Percentiles rank a stretch among this genome's conserved stretches.
Conservation (phyloP, 2,329 filamentous ascomycete genomes). For the Claviceps pazoutovae region DNA sequence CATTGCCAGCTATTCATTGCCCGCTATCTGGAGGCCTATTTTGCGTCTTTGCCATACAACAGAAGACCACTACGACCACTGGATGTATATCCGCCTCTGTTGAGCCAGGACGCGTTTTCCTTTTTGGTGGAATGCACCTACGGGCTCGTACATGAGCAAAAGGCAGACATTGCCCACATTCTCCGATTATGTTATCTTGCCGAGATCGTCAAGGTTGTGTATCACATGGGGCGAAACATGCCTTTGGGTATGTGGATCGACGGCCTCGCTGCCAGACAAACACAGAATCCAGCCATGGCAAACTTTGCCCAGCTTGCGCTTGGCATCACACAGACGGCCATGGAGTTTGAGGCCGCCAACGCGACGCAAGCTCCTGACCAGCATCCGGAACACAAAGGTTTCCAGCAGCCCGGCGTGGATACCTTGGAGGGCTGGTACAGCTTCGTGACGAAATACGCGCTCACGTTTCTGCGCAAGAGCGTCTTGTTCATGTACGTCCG, state of each 20-base stretch:
- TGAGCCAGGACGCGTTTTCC: slow-evolving; percentile 59
- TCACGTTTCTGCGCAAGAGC: slow-evolving; percentile 80
- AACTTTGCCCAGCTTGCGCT: slow-evolving; percentile 44
- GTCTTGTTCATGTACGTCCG: slow-evolving; percentile 75
- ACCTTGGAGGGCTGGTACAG: slow-evolving; percentile 39
- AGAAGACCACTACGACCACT: slow-evolving; percentile 26
- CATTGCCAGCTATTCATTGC: slow-evolving; percentile 62
- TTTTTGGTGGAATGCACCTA: slow-evolving; percentile 72
- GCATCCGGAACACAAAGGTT: slow-evolving; percentile 30
- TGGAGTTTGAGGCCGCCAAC: slow-evolving; percentile 25
- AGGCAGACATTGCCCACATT: slow-evolving; percentile 64
- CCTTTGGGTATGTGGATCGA: slow-evolving; percentile 34
- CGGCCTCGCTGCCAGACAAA: slow-evolving; percentile 27
- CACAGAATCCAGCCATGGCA: slow-evolving; percentile 32
- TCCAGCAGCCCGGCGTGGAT: slow-evolving; percentile 41
- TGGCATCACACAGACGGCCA: slow-evolving; percentile 29
- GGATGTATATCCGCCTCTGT: slow-evolving; percentile 40
- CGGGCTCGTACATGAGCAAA: slow-evolving; percentile 51
- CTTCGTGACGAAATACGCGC: slow-evolving; percentile 66
- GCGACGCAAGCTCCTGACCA: slow-evolving; percentile 12
- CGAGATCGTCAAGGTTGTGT: slow-evolving; percentile 74
- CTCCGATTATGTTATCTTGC: slow-evolving; percentile 78
- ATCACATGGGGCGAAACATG: slow-evolving; percentile 42
- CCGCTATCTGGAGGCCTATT: slow-evolving; percentile 29
- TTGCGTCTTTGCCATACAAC: not conserved